Evolutionary conservation across 1,284 basidiomycete species (phyloP), one percentile per base, ranked within the genome.

Genomic region (Rhodotorula sp.): DNA sequence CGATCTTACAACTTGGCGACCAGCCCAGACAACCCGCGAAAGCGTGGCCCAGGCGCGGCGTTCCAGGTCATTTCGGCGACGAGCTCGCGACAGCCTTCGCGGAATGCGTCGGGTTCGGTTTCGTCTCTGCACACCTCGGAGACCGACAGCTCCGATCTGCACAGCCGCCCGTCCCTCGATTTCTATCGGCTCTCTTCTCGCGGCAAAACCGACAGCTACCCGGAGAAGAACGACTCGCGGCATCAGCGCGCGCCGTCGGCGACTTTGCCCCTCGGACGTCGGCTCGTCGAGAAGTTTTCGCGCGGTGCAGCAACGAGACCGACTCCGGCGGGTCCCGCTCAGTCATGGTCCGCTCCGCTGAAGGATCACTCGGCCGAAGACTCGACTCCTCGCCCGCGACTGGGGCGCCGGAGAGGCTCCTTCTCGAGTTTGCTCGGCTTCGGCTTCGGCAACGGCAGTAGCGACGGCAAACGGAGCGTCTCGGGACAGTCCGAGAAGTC

Each of bases 41-140:
- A 47, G 26, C 43, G 62, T 0, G 58, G n/a, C 65, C 38, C 49
- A 49, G 3, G 50, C 69, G 15, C 66, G 62, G 23, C 49, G 6
- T 75, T 75, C 50, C 74, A 71, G 60, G 66, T 75, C 31, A 57
- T 75, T 31, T 75, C 74, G 23, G 74, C 66, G 1, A 69, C 71
- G n/a, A 70, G 70, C 23, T 70, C 70, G 2, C 43, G 67, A 19
- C 38, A 64, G 45, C 31, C 64, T 56, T 31, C 48, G 31, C 50
- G 45, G 23, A 48, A 49, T 26, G 34, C 56, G 55, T 50, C 62
- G 31, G 56, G 38, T 12, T 65, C 63, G 38, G 34, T 71, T 50
- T 66, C 70, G 4, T 64, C 62, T 15, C 14, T 66, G 21, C 54
- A 43, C 7, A 68, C 70, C 45, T 38, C 43, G 34, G 63, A 71